Conservation (phyloP, 2,329 filamentous ascomycete genomes). For the Exophiala mesophila region DNA sequence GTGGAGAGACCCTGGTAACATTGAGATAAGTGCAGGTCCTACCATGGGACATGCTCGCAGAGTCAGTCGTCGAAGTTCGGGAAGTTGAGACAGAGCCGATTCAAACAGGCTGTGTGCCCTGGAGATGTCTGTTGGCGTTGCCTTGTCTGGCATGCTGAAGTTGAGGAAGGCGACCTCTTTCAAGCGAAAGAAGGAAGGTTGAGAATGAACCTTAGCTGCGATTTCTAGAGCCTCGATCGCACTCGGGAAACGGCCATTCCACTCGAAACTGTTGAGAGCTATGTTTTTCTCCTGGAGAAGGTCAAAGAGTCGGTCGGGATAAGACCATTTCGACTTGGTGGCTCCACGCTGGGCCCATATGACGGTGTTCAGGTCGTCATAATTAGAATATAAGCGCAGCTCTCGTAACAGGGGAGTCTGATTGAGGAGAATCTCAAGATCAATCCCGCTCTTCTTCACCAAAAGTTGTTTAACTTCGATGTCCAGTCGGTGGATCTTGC, state of each 20-base stretch:
- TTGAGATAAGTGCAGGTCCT: constrained; percentile 62
- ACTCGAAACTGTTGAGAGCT: constrained; percentile 49
- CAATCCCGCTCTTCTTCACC: constrained; percentile 51
- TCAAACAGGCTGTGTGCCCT: constrained; percentile 29
- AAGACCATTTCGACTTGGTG: constrained; percentile 56
- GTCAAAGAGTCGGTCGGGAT: constrained; percentile 61
- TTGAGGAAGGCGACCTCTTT: constrained; percentile 36
- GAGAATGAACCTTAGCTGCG: constrained; percentile 50
- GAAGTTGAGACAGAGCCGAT: constrained; percentile 42
- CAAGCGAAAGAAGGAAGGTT: constrained; percentile 48
- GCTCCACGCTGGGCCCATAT: constrained; percentile 28
- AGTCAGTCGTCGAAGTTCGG: constrained; percentile 60
- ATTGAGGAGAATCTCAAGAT: constrained; percentile 55
- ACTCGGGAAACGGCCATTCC: constrained; percentile 49
- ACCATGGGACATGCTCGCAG: constrained; percentile 72
- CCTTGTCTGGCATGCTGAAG: constrained; percentile 26
- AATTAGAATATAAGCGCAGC: constrained; percentile 66
- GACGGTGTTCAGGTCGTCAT: constrained; percentile 46
- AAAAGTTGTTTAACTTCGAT: constrained; percentile 61
- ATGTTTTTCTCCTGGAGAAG: constrained; percentile 51
- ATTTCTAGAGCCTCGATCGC: constrained; percentile 34
- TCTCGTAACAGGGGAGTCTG: constrained; percentile 63
- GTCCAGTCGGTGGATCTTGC: constrained; percentile 65
- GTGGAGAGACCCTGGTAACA: constrained; percentile 61
- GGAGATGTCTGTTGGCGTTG: constrained; percentile 12